Evolutionary conservation across 768 basidiomycete species (phyloP).

Genomic region (Gloeophyllum trabeum): DNA sequence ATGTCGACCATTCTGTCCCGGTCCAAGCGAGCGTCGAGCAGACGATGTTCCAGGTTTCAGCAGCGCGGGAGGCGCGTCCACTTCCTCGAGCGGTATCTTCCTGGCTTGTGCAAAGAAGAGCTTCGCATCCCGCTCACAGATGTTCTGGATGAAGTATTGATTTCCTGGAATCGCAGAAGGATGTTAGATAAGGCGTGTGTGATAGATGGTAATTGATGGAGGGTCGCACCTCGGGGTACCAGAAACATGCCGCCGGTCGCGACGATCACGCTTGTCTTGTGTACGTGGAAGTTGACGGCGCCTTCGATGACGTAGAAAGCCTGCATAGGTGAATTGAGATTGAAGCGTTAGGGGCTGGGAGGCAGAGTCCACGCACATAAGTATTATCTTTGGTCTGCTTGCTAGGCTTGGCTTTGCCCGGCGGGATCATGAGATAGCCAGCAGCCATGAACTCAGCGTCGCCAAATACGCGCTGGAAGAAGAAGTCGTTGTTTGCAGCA

Average conservation of each 20-base stretch:
- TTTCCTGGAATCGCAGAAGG: conserved; percentile 70
- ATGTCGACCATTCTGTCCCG: background rate
- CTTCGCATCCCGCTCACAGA: conserved; percentile 64
- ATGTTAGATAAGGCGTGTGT: conserved; percentile 1
- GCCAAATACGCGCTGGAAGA: conserved; percentile 85
- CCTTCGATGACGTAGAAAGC: conserved; percentile 81
- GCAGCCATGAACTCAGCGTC: conserved; percentile 89
- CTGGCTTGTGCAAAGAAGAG: conserved; percentile 91
- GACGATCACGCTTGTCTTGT: conserved; percentile 68
- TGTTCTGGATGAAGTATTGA: conserved; percentile 83
- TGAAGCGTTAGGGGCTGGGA: background rate
- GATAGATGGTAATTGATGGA: background rate
- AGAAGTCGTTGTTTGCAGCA: conserved; percentile 59
- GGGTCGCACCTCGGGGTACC: conserved; percentile 69
- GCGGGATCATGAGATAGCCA: conserved; percentile 77
- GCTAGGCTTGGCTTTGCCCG: conserved; percentile 68
- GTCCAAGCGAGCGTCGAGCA: background rate
- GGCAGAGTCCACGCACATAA: conserved; percentile 76
- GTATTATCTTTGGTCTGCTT: conserved; percentile 92
- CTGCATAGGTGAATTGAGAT: conserved; percentile 20
- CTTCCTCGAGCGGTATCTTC: conserved; percentile 26
- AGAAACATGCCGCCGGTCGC: conserved; percentile 80
- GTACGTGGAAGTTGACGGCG: conserved; percentile 76
- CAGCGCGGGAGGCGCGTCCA: conserved; percentile 8
- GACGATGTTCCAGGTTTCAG: background rate